Conservation (phyloP, 2,329 filamentous ascomycete genomes). For the Ophiostoma ulmi region DNA sequence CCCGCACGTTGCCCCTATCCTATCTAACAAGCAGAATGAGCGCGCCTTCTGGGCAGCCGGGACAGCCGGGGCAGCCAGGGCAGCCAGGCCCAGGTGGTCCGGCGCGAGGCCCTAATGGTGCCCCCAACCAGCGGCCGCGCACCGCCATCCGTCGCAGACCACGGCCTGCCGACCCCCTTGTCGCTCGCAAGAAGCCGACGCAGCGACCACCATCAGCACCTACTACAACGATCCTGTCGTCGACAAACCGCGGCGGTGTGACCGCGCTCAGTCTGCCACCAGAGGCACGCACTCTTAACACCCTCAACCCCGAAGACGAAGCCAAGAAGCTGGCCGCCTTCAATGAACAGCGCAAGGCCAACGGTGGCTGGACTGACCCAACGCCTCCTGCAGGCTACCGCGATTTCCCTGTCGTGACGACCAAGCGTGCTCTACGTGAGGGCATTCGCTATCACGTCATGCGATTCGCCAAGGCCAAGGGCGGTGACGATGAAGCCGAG, state of each 20-base stretch:
- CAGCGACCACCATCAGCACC: constrained; percentile 35
- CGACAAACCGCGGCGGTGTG: constrained; percentile 21
- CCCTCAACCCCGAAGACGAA: constrained; percentile 24
- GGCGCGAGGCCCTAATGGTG: constrained; percentile 32
- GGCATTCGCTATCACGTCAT: constrained; percentile 83
- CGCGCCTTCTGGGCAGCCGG: constrained; percentile 35
- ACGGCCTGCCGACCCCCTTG: constrained; percentile 56
- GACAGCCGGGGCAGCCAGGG: constrained; percentile 27
- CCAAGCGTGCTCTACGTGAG: constrained; percentile 72
- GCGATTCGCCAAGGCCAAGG: constrained; percentile 60
- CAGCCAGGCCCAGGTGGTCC: constrained; percentile 20
- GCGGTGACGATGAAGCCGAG: constrained; percentile 40
- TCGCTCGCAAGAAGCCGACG: constrained; percentile 53
- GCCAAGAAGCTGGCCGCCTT: constrained; percentile 34
- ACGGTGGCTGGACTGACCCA: constrained; percentile 56
- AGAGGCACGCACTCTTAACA: constrained; percentile 26
- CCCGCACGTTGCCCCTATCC: neutral
- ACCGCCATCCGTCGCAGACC: constrained; percentile 42
- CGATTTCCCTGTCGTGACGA: constrained; percentile 68
- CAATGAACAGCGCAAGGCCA: constrained; percentile 42
- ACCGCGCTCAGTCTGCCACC: constrained; percentile 26
- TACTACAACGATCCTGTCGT: constrained; percentile 22
- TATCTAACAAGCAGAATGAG: constrained; percentile 39
- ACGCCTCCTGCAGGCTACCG: constrained; percentile 37
- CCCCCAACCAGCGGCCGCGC: constrained; percentile 28